Base-by-base conservation (phyloP, 352 stramenopile species). In the Thalassiosira hispida region DNA sequence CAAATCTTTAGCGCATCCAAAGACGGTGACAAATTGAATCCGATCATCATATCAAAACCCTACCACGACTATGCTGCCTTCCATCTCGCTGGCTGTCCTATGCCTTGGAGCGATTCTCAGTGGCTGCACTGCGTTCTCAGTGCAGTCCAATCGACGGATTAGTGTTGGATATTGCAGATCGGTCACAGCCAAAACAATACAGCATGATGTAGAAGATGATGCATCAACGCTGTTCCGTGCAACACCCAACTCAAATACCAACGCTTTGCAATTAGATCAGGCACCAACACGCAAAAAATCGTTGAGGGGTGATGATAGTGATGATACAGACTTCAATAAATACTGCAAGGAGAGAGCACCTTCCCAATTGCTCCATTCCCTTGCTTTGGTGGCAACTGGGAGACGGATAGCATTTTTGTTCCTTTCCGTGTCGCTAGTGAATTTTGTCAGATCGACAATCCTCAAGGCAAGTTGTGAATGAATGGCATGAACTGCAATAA, bases 361-460 rank as follows among this genome's bases (percentile, higher is more conserved):
- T 27, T 11, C 47, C 46, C 14, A 64, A 29, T 16, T 51, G 6
- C 55, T 72, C 4, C 70, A 67, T 52, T 79, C 70, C 14, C 20
- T 79, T 22, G 61, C 59, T 20, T 11, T 79, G 9, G 22, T 67
- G 18, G 59, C 62, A 38, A 42, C 35, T 18, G 46, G 59, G 16
- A 46, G 70, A 40, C 47, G 70, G 57, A 47, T 79, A 66, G 56
- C 49, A 18, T 72, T 79, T 40, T 49, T 79, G 42, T 20, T 66
- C 42, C 49, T 79, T 25, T 72, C 70, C 18, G 52, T 72, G 2
- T 9, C 25, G 1, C 1, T 79, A 22, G 62, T 79, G 33, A 69
- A 71, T 22, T 72, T 72, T 47, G 59, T 79, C 38, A 59, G 70
- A 12, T 78, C 70, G 16, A 63, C 38, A 44, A 63, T 78, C 47